phyloP scores from a whole-genome alignment of 768 basidiomycete species.

The Termitomyces sp. region DNA sequence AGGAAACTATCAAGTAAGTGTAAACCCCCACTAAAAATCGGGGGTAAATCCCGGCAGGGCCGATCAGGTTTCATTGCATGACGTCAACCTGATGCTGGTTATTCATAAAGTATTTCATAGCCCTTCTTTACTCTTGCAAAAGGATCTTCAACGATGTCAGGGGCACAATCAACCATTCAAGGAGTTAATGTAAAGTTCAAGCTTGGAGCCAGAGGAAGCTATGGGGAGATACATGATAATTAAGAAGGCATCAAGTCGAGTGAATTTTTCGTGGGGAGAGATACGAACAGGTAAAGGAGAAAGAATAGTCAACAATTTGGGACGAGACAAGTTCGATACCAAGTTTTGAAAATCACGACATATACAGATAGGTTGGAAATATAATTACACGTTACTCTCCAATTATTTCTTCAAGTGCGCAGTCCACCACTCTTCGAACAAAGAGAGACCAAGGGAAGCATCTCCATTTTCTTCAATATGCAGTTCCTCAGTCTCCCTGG shows the following conservation, averaged over 20 bases:
- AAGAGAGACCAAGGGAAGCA: constrained; percentile 52
- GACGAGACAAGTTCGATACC: too few species aligned
- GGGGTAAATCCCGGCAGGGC: too few species aligned
- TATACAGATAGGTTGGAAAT: not conserved
- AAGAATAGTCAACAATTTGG: too few species aligned
- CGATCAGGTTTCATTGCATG: too few species aligned
- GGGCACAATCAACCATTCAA: constrained; percentile 45
- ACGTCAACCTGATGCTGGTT: too few species aligned
- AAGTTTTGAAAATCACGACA: not conserved
- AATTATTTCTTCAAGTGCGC: constrained; percentile 31
- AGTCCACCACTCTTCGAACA: constrained; percentile 87
- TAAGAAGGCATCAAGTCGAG: not conserved
- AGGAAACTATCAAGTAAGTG: too few species aligned
- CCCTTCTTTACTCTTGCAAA: too few species aligned
- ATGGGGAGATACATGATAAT: constrained; percentile 17
- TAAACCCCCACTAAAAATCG: too few species aligned
- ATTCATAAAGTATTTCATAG: too few species aligned
- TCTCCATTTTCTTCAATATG: constrained; percentile 24
- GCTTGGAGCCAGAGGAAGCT: too few species aligned
- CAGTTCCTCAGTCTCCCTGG: constrained; percentile 67
- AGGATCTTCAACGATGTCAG: constrained; percentile 7
- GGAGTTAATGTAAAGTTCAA: constrained; percentile 26
- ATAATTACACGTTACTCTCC: not conserved
- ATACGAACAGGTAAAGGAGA: not conserved
- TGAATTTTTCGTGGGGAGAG: not conserved